A percentile compares a stretch with the other conserved stretches of the same genome.
These are phyloP conservation scores for Russula ochroleuca DNA, from an alignment of 768 basidiomycete species.

Conservation along the genomic window DNA sequence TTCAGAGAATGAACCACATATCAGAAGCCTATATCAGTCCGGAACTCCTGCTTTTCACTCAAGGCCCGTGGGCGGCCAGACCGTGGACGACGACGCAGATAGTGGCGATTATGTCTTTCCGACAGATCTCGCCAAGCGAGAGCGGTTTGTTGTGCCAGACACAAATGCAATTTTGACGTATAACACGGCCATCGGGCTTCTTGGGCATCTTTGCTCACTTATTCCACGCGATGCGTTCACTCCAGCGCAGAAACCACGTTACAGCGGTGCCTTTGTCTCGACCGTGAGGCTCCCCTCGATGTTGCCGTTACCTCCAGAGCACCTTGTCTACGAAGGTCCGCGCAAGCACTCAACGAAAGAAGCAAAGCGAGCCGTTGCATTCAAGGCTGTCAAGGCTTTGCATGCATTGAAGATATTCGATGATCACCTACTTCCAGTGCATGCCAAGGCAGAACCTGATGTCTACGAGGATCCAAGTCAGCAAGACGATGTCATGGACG, in stretches of 20 bases:
- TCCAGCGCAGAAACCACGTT: constrained; percentile 53
- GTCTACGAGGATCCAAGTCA: constrained; percentile 51
- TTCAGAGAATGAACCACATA: constrained; percentile 56
- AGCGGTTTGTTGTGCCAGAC: constrained; percentile 64
- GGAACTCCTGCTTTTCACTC: constrained; percentile 35
- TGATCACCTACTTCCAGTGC: constrained; percentile 73
- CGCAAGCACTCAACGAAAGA: constrained; percentile 64
- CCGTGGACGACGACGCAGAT: constrained; percentile 28
- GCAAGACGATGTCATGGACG: constrained; percentile 41
- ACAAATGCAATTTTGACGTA: constrained; percentile 81
- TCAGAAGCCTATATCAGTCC: constrained; percentile 58
- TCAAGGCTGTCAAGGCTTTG: constrained; percentile 67
- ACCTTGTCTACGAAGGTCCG: constrained; percentile 59
- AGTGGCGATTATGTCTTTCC: constrained; percentile 38
- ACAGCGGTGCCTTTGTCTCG: constrained; percentile 53
- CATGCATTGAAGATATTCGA: constrained; percentile 73
- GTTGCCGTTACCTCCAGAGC: constrained; percentile 53
- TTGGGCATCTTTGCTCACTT: constrained; percentile 72
- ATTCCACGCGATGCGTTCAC: constrained; percentile 73
- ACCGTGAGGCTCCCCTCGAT: constrained; percentile 63
- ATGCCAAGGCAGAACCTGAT: constrained; percentile 46
- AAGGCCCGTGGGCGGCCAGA: constrained; percentile 44
- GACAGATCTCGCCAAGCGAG: constrained; percentile 58
- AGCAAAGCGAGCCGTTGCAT: constrained; percentile 80
- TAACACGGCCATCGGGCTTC: constrained; percentile 63